Base-by-base conservation (phyloP, 805 yeast species). In the Wickerhamomyces alni region DNA sequence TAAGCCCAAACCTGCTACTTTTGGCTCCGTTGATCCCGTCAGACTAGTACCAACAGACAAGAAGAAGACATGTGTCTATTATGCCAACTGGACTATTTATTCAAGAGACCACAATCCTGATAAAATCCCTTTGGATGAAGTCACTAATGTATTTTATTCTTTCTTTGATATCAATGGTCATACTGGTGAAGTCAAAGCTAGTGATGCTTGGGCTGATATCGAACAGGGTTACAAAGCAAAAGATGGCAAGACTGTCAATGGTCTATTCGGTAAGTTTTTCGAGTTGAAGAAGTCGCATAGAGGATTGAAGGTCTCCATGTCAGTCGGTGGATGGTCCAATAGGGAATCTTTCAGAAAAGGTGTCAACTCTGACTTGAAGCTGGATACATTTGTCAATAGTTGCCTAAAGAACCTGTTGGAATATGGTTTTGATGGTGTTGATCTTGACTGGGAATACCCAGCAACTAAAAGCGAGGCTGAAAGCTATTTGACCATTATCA, bases 361-460 rank as follows among this genome's bases (percentile, higher is more conserved):
- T 4, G 56, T 66, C 0, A 69, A 74, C 41, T 57, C 57, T 17
- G 57, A 63, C 0, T 38, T 33, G 1, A 64, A 61, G 35, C 45
- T 80, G 8, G 53, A 56, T 1, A 55, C 32, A 0, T 86, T 89
- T 57, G 72, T 78, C 2, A 37, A 53, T 1, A 67, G 82, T 1
- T 63, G 79, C 1, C 65, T 75, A 1, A 57, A 60, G 0, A 58
- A 74, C 18, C 66, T 87, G 57, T 40, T 59, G 2, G 60, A 68
- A 33, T 74, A 75, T 54, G 81, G 83, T 0, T 80, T 93, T 53
- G 97, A 93, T 58, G 98, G 99, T 0, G 65, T 91, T 34, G 98
- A 93, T 59, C 63, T 91, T 22, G 99, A 91, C 62, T 91, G 96
- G 96, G 99, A 91, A 60, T 91, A 80, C 52, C 96, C 96, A 0